Evolutionary conservation across 148 eudicot species (phyloP).

Genomic region (Persicaria maculosa): DNA sequence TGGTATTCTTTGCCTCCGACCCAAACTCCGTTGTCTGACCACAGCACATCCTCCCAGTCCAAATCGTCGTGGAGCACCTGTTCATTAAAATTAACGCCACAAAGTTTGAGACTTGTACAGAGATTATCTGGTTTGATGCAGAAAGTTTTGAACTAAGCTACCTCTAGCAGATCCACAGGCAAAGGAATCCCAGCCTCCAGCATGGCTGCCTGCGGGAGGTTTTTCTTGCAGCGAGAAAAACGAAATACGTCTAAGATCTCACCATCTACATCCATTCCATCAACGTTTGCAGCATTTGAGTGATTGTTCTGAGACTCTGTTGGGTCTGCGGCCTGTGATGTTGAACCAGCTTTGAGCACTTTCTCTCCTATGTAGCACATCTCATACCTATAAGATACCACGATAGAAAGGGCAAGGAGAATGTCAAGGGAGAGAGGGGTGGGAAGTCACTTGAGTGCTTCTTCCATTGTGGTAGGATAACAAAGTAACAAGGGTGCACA

Average conservation of each 20-base stretch:
- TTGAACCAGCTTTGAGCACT: constrained; percentile 49
- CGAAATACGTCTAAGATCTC: constrained; percentile 55
- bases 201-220: constrained; percentile 71
- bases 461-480: too few relatives aligned
- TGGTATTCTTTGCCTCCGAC: constrained; percentile 73
- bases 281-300: constrained; percentile 49
- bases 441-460: too few relatives aligned
- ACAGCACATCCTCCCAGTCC: constrained; percentile 88
- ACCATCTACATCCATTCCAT: constrained; percentile 18
- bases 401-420: background rate
- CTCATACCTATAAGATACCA: constrained; percentile 53
- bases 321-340: constrained; percentile 41
- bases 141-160: constrained; percentile 14
- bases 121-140: background rate
- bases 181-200: constrained; percentile 69
- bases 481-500: too few relatives aligned
- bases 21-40: constrained; percentile 90
- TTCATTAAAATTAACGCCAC: background rate
- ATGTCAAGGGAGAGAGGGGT: too few relatives aligned
- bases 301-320: constrained; percentile 48
- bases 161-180: constrained; percentile 84
- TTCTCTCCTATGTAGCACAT: constrained; percentile 85
- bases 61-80: constrained; percentile 84
- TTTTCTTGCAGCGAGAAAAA: constrained; percentile 85
- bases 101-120: too few relatives aligned